Evolutionary conservation across 2,329 filamentous ascomycete species (phyloP).

Genomic region (Truncatella angustata): DNA sequence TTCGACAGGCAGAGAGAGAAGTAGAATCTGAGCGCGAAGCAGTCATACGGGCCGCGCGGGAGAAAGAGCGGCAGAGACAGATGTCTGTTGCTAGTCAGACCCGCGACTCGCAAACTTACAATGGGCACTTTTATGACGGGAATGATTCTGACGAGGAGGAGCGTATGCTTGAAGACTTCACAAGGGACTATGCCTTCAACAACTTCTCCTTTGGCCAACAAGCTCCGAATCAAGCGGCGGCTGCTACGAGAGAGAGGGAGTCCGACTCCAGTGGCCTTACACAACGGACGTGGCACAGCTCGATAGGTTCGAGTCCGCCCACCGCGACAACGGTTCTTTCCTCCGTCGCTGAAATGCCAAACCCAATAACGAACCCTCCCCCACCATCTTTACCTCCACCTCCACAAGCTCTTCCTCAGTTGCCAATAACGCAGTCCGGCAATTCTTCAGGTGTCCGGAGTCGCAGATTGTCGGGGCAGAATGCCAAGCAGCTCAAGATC

Average conservation of each 20-base stretch:
- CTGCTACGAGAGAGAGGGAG: slow-evolving; percentile 59
- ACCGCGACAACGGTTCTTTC: slow-evolving; percentile 67
- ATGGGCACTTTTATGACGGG: slow-evolving; percentile 61
- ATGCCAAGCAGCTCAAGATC: slow-evolving; percentile 81
- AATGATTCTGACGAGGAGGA: slow-evolving; percentile 68
- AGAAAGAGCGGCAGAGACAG: slow-evolving; percentile 53
- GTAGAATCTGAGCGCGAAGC: slow-evolving; percentile 62
- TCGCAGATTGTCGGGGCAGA: slow-evolving; percentile 77
- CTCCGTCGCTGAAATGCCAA: slow-evolving; percentile 64
- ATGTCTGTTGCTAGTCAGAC: slow-evolving; percentile 25
- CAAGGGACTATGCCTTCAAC: slow-evolving; percentile 76
- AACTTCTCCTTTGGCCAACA: slow-evolving; percentile 75
- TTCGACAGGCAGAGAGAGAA: slow-evolving; percentile 72
- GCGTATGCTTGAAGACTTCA: slow-evolving; percentile 82
- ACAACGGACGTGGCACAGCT: slow-evolving; percentile 78
- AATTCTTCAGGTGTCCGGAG: slow-evolving; percentile 59
- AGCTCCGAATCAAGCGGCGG: slow-evolving; percentile 55
- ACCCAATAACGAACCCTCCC: slow-evolving; percentile 18
- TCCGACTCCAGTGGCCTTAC: slow-evolving; percentile 80
- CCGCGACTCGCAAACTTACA: slow-evolving; percentile 44
- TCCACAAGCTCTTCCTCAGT: slow-evolving; percentile 42
- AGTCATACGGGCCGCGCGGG: slow-evolving; percentile 57
- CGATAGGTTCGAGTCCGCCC: slow-evolving; percentile 69
- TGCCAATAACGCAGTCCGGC: slow-evolving; percentile 34
- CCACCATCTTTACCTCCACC: slow-evolving; percentile 46